These are phyloP conservation scores for Saturnispora bothae DNA, from an alignment of 805 yeast species.

Conservation along the genomic window DNA sequence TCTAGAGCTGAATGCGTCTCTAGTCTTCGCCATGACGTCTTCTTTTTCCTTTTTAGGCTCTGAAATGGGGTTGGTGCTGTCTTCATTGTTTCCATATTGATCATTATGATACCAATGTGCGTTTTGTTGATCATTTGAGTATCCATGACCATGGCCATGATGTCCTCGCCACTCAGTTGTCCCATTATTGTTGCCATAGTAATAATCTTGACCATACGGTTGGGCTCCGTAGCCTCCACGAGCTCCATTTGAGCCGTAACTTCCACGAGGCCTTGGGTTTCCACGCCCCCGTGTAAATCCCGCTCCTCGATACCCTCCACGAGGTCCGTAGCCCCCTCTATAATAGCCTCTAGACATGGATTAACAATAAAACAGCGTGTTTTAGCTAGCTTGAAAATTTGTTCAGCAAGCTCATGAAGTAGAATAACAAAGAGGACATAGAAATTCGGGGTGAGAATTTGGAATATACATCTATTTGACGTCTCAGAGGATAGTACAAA, in stretches of 20 bases:
- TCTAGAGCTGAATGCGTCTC: constrained; percentile 6
- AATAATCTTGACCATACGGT: background rate
- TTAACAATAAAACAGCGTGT: no score
- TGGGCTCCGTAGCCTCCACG: background rate
- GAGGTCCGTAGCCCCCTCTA: background rate
- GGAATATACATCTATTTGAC: no score
- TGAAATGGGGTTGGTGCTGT: background rate
- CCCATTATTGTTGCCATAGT: background rate
- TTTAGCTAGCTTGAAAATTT: no score
- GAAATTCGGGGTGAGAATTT: no score
- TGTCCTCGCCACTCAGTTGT: background rate
- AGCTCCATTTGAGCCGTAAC: background rate
- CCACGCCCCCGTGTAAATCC: no score
- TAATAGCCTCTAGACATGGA: background rate
- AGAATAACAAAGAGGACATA: background rate
- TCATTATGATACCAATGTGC: no score
- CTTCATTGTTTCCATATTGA: no score
- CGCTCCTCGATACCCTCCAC: background rate
- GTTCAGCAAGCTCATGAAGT: background rate
- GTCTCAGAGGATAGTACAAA: no score
- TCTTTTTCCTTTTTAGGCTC: no score
- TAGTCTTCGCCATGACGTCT: constrained; percentile 6
- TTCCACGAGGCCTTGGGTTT: no score
- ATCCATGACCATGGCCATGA: background rate
- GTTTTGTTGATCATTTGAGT: background rate